These are phyloP conservation scores for Hypomyces perniciosus DNA, from an alignment of 2,329 filamentous ascomycete genomes.

Conservation along the genomic window DNA sequence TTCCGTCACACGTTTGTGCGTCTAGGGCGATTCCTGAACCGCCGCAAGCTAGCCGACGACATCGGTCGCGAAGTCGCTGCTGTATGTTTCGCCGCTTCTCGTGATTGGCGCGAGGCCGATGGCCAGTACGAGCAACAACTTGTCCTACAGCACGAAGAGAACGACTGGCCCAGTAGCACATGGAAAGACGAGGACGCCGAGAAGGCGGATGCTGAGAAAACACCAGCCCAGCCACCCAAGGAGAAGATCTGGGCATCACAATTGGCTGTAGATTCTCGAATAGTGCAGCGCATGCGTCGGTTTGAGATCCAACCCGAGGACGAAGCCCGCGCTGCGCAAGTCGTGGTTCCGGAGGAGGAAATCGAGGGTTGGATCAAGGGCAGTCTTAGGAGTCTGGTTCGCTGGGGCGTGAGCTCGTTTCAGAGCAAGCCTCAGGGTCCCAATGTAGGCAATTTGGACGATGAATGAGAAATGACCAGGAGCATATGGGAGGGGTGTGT, in stretches of 20 bases:
- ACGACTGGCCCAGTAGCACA: conserved; percentile 77
- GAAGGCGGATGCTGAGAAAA: conserved; percentile 32
- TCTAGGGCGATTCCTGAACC: conserved; percentile 81
- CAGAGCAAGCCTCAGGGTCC: conserved; percentile 35
- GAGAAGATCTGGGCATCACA: conserved; percentile 73
- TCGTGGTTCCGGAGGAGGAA: conserved; percentile 61
- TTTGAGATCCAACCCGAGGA: conserved; percentile 67
- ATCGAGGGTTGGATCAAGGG: conserved; percentile 65
- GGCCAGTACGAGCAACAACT: conserved; percentile 39
- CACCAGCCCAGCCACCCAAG: conserved; percentile 36
- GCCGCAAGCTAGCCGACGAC: conserved; percentile 75
- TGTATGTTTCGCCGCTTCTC: conserved; percentile 61
- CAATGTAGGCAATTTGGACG: conserved; percentile 36
- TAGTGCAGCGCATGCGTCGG: conserved; percentile 71
- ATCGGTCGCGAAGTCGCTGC: conserved; percentile 85
- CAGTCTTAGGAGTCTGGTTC: conserved; percentile 46
- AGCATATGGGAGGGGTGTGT: too few species aligned
- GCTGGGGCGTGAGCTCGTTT: conserved; percentile 42
- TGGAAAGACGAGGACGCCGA: conserved; percentile 48
- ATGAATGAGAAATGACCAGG: conserved; percentile 21
- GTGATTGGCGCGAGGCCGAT: conserved; percentile 43
- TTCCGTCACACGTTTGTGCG: conserved; percentile 86
- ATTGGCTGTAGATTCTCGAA: conserved; percentile 68
- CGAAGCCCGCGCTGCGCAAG: conserved; percentile 57
- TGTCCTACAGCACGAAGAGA: conserved; percentile 65